phyloP scores from a whole-genome alignment of 495 filamentous ascomycete genomes.

The Copromyces sp. region DNA sequence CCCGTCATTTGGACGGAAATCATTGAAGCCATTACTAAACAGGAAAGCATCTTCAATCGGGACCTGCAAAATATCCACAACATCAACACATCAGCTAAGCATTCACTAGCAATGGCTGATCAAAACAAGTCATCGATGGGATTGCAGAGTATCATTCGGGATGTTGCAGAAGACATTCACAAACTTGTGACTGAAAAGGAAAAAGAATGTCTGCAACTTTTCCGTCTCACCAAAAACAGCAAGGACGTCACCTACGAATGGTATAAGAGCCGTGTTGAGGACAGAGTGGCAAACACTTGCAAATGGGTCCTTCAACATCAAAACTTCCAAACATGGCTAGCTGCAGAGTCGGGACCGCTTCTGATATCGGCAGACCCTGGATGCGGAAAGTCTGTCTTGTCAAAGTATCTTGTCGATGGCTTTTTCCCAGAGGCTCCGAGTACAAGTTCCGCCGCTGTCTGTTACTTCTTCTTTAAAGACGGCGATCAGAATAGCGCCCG shows the following conservation, averaged over 20 bases:
- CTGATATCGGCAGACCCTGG: conserved; percentile 39
- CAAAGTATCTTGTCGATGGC: conserved; percentile 28
- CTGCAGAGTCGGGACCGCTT: conserved; percentile 1
- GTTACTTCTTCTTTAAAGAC: conserved; percentile 28
- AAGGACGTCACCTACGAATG: conserved; percentile 33
- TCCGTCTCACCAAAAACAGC: conserved; percentile 15
- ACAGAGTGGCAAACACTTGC: conserved; percentile 9
- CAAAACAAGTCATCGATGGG: neutral
- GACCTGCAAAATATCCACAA: neutral
- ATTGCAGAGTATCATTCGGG: neutral
- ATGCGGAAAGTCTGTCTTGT: conserved; percentile 40
- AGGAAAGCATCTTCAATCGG: neutral
- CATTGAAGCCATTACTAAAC: neutral
- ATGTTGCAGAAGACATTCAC: neutral
- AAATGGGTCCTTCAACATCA: conserved; percentile 25
- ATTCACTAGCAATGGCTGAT: conserved; percentile 3
- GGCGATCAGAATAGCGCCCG: conserved; percentile 13
- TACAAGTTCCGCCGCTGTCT: conserved; percentile 6
- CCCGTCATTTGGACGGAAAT: conserved; percentile 1
- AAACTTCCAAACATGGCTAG: conserved; percentile 1
- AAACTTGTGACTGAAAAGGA: conserved; percentile 5
- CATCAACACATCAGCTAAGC: neutral
- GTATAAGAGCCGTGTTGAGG: conserved; percentile 21
- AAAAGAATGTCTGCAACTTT: conserved; percentile 22
- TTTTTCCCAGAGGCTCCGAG: neutral